Base-by-base conservation (phyloP, 169 alveolate species). In the Cyclospora cayetanensis region DNA sequence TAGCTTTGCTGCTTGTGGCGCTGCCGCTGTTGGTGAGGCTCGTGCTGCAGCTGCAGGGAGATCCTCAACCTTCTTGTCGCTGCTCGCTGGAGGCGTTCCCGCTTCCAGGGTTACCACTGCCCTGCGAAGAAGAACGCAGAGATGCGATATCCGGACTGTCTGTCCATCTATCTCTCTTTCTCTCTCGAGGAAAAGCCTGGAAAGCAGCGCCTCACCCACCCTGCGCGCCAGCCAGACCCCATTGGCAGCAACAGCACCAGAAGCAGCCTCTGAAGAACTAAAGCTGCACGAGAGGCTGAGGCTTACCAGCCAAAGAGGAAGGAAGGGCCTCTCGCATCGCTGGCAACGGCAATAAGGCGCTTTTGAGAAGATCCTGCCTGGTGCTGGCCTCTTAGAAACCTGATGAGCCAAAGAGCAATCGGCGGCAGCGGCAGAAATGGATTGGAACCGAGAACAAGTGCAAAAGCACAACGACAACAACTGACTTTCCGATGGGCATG, bases 1-100 rank as follows among this genome's bases (percentile, higher is more conserved):
- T 29, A 70, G 82, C 22, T 35, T 29, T 29, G 25, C 31, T 2
- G 37, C 82, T 70, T 25, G 55, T 70, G 82, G 55, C 37, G 55
- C 82, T 70, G 82, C 82, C 37, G 82, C 82, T 70, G 82, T 53
- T 70, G 82, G 55, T 65, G 76, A 35, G n/a, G 76, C 76, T 65
- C 43, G 43, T 65, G 39, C 39, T 65, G 76, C 12, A 35, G 82
- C 82, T 70, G 55, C 82, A 34, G 82, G 82, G 37, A 11, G 55
- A 15, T 70, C 82, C 5, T 1, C 29, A n/a, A n/a, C n/a, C 82
- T 70, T 70, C 29, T 70, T 70, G 82, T 70, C 25, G 82, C 82
- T 70, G 82, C 82, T 70, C 29, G 82, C 46, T 7, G 82, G 31
- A 18, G 82, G 42, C 4, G 53, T 34, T 7, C 15, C n/a, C 7